Evolutionary conservation across 2,329 filamentous ascomycete species (phyloP).

Genomic region (Karstenula rhodostoma): DNA sequence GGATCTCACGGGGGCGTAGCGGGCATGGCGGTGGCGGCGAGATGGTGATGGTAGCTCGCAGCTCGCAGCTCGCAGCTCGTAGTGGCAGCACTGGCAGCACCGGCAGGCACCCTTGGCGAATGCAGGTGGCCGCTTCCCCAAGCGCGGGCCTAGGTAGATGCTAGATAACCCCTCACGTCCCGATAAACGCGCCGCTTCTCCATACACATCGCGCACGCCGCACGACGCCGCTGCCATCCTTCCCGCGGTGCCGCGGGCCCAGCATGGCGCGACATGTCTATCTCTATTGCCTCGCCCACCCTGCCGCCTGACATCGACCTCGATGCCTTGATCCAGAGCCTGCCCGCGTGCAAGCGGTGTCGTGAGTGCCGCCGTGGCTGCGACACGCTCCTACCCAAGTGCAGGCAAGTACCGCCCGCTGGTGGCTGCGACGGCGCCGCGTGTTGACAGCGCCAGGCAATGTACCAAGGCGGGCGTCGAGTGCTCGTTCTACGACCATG

Average conservation of each 20-base stretch:
- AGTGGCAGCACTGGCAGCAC: background rate
- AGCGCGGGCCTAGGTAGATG: background rate
- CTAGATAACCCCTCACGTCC: conserved; percentile 4
- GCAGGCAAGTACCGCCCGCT: conserved; percentile 30
- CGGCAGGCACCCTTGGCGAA: conserved; percentile 8
- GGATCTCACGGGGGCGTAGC: conserved; percentile 18
- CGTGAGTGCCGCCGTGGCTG: conserved; percentile 47
- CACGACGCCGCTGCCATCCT: conserved; percentile 1
- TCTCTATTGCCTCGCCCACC: conserved; percentile 23
- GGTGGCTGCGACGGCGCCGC: background rate
- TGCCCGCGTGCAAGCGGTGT: conserved; percentile 47
- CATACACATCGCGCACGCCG: background rate
- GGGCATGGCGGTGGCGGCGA: conserved; percentile 32
- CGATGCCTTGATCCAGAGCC: conserved; percentile 32
- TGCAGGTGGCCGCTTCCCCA: conserved; percentile 24
- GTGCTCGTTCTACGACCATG: conserved; percentile 47
- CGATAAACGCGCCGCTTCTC: background rate
- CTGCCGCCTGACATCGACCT: conserved; percentile 26
- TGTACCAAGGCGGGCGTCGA: conserved; percentile 47
- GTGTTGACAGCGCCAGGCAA: conserved; percentile 35
- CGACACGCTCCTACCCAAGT: conserved; percentile 47
- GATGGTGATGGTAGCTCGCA: background rate
- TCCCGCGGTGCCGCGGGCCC: conserved; percentile 10
- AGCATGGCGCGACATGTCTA: conserved; percentile 29
- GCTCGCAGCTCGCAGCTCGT: conserved; percentile 3